Conservation (phyloP, 1,139 yeast genomes). For the Candida glucosophila region DNA sequence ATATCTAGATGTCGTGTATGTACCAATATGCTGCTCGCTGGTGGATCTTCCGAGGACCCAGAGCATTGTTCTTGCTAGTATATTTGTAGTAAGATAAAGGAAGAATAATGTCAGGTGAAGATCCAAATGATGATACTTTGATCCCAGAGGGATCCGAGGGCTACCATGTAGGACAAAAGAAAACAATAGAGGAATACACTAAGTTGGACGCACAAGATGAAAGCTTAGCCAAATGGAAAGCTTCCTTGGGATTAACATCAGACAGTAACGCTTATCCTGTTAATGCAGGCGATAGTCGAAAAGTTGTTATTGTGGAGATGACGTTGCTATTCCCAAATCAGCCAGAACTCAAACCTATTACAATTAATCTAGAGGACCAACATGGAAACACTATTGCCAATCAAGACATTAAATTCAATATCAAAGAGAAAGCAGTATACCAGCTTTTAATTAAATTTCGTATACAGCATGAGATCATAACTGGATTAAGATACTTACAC, state of each 20-base stretch:
- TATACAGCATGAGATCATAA: slow-evolving; percentile 84
- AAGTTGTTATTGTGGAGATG: slow-evolving; percentile 74
- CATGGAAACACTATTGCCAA: slow-evolving; percentile 39
- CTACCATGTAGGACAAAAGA: slow-evolving; percentile 76
- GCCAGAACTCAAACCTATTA: slow-evolving; percentile 49
- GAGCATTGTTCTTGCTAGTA: too few species aligned
- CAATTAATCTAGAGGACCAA: slow-evolving; percentile 55
- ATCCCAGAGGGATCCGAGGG: slow-evolving; percentile 57
- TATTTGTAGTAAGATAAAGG: too few species aligned
- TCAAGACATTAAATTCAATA: slow-evolving; percentile 53
- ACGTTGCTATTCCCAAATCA: slow-evolving; percentile 56
- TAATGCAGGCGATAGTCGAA: slow-evolving; percentile 61
- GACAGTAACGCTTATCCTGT: slow-evolving; percentile 54
- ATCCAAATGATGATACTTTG: slow-evolving; percentile 46
- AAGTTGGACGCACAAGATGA: slow-evolving; percentile 86
- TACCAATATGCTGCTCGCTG: too few species aligned
- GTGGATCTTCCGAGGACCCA: too few species aligned
- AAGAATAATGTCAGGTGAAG: too few species aligned
- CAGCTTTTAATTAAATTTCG: slow-evolving; percentile 69
- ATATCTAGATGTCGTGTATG: too few species aligned
- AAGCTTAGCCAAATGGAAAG: slow-evolving; percentile 88
- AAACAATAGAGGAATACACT: slow-evolving; percentile 78
- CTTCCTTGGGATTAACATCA: slow-evolving; percentile 65
- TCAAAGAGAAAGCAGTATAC: slow-evolving; percentile 74
- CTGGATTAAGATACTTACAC: slow-evolving; percentile 84